Evolutionary conservation across 176 grass and related monocot genomes (phyloP), one percentile per base, ranked within the genome.

Genomic region (Eragrostis nindensis): DNA sequence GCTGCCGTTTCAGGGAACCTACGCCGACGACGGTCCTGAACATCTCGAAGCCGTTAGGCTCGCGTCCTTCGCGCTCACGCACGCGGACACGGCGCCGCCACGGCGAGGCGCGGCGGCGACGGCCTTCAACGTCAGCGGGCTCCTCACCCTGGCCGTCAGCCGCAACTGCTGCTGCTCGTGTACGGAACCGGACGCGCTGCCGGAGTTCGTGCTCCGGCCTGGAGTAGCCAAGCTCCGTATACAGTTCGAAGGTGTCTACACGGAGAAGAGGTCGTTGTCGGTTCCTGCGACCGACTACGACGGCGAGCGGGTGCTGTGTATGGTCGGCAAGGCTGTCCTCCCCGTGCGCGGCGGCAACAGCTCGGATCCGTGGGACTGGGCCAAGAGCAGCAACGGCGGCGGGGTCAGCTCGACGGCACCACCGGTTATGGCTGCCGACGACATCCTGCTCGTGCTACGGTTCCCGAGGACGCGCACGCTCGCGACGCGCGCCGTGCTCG

Each of bases 211-310:
- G 67, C 70, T 92, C 54, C 90, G 82, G 87, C 81, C 84, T 1
- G 87, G 94, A 15, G 84, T 50, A 61, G 84, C 89, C 17, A 89
- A 97, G 83, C 56, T 92, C 8, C 91, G 82, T 63, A 82, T 97
- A 6, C 71, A 88, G 63, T 84, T 97, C 39, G 82, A 97, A 86
- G 94, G 94, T 3, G 82, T 97, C 7, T 97, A 97, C 68, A 81
- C 89, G 27, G 89, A 97, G 76, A 85, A 74, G 4, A 12, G 3
- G n/a, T 1, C 21, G 19, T 4, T 36, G 32, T 11, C 54, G 5
- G 56, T n/a, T 12, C 1, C 22, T 2, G 56, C 3, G 56, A 59
- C 1, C 56, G n/a, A 4, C 79, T 68, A 22, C 30, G 82, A 78
- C 29, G 83, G 71, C 8, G 91, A 92, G 73, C 21, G 70, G 26